Conservation (phyloP, 169 alveolate species). For the Plasmodium yoelii region DNA sequence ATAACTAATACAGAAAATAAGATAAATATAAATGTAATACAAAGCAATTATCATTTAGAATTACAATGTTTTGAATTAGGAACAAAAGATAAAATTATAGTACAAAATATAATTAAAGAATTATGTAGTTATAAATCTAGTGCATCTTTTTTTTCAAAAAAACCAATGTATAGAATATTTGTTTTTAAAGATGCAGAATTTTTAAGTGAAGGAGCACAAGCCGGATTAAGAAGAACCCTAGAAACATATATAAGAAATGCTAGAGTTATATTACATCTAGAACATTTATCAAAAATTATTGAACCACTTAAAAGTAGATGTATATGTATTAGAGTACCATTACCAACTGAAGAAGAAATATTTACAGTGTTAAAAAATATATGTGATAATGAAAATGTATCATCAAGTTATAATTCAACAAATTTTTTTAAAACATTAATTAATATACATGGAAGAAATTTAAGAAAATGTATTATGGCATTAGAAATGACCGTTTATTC, state of each 20-base stretch:
- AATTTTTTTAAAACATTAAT: slow-evolving; percentile 47
- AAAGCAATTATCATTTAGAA: slow-evolving; percentile 94
- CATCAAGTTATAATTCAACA: slow-evolving; percentile 14
- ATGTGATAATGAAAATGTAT: slow-evolving; percentile 33
- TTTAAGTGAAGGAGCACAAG: slow-evolving; percentile 93
- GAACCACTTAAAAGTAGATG: slow-evolving; percentile 96
- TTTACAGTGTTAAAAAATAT: slow-evolving; percentile 28
- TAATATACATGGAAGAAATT: slow-evolving; percentile 49
- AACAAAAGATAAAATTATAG: slow-evolving; percentile 93
- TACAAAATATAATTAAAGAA: slow-evolving; percentile 93
- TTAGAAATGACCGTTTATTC: slow-evolving; percentile 68
- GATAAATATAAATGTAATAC: slow-evolving; percentile 87
- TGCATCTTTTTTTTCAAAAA: slow-evolving; percentile 86
- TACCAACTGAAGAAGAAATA: slow-evolving; percentile 91
- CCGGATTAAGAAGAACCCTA: slow-evolving; percentile 96
- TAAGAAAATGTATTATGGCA: slow-evolving; percentile 71
- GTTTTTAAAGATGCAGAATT: slow-evolving; percentile 93
- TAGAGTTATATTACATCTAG: slow-evolving; percentile 93
- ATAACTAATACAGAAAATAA: slow-evolving; percentile 84
- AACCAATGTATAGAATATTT: slow-evolving; percentile 92
- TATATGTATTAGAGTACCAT: slow-evolving; percentile 94
- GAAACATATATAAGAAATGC: slow-evolving; percentile 93
- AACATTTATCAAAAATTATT: slow-evolving; percentile 88
- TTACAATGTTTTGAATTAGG: slow-evolving; percentile 95
- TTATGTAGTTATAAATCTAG: slow-evolving; percentile 93